A percentile compares a stretch with the other conserved stretches of the same genome.
Evolutionary conservation across 2,329 filamentous ascomycete species (phyloP).

Genomic region (Stagonosporopsis cucurbitacearum): DNA sequence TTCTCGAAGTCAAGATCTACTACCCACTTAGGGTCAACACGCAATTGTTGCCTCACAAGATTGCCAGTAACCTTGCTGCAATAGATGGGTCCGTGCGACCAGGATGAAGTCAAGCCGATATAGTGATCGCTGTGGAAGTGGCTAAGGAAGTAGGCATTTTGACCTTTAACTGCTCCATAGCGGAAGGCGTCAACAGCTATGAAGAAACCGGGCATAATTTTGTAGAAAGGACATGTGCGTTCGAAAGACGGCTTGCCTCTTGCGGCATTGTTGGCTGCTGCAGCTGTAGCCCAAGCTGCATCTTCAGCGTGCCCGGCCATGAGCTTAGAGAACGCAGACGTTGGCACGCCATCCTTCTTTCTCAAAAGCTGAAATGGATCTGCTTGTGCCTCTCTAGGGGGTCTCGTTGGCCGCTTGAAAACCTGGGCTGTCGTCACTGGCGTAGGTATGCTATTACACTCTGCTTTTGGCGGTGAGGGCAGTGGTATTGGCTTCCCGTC

Average conservation of each 20-base stretch:
- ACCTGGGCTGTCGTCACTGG: slow-evolving; percentile 51
- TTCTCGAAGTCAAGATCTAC: slow-evolving; percentile 85
- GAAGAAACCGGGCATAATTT: slow-evolving; percentile 90
- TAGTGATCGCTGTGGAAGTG: slow-evolving; percentile 99
- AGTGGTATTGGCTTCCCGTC: slow-evolving; percentile 77
- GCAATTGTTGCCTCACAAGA: slow-evolving; percentile 83
- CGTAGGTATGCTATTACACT: slow-evolving; percentile 16
- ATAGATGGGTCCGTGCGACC: slow-evolving; percentile 94
- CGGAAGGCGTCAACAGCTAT: slow-evolving; percentile 97
- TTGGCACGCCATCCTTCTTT: slow-evolving; percentile 42
- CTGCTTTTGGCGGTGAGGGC: slow-evolving; percentile 36
- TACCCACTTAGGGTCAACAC: slow-evolving; percentile 85
- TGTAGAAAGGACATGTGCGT: slow-evolving; percentile 96
- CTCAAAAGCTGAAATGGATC: slow-evolving; percentile 72
- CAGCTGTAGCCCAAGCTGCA: slow-evolving; percentile 85
- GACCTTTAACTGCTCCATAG: slow-evolving; percentile 91
- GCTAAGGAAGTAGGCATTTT: slow-evolving; percentile 93
- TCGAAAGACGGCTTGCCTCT: slow-evolving; percentile 86
- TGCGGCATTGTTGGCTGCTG: slow-evolving; percentile 76
- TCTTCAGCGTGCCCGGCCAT: slow-evolving; percentile 95
- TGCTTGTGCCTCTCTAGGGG: slow-evolving; percentile 79
- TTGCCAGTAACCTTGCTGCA: slow-evolving; percentile 93
- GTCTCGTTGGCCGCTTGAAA: slow-evolving; percentile 69
- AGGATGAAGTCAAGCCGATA: slow-evolving; percentile 83
- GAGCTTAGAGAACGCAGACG: slow-evolving; percentile 85